These are phyloP conservation scores for Ambrosia artemisiifolia DNA, from an alignment of 129 eudicot species.

Conservation along the genomic window DNA sequence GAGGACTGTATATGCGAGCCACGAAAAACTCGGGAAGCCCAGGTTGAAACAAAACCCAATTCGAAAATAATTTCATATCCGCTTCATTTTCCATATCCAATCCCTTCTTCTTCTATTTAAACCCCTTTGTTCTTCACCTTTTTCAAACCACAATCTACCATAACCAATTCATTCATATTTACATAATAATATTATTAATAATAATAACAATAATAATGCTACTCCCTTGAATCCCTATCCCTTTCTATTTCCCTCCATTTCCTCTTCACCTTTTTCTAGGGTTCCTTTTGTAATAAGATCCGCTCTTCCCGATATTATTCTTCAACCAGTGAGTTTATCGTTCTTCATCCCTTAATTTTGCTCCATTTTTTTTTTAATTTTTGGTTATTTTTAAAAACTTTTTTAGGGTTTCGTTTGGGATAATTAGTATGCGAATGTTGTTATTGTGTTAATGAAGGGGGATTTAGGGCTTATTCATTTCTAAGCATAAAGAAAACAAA, in stretches of 20 bases:
- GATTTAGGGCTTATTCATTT: background rate
- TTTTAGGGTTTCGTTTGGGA: conserved; percentile 24
- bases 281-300: conserved; percentile 30
- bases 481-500: background rate
- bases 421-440: background rate
- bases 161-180: conserved; percentile 14
- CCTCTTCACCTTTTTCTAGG: conserved; percentile 21
- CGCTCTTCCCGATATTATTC: conserved; percentile 17
- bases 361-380: background rate
- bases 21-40: conserved; percentile 29
- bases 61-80: conserved; percentile 30
- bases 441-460: background rate
- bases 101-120: conserved; percentile 22
- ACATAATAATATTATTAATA: too few species aligned
- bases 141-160: conserved; percentile 14
- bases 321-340: conserved; percentile 24
- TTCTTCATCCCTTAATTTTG: background rate
- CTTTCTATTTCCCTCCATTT: background rate
- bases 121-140: conserved; percentile 17
- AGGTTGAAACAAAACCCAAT: conserved; percentile 31
- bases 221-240: too few species aligned
- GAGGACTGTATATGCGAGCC: background rate
- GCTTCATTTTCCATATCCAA: conserved; percentile 24
- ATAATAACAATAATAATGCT: too few species aligned
- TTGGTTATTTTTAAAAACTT: background rate